Evolutionary conservation across 163 green algal genomes (phyloP).

Genomic region (Trebouxia gelatinosa): DNA sequence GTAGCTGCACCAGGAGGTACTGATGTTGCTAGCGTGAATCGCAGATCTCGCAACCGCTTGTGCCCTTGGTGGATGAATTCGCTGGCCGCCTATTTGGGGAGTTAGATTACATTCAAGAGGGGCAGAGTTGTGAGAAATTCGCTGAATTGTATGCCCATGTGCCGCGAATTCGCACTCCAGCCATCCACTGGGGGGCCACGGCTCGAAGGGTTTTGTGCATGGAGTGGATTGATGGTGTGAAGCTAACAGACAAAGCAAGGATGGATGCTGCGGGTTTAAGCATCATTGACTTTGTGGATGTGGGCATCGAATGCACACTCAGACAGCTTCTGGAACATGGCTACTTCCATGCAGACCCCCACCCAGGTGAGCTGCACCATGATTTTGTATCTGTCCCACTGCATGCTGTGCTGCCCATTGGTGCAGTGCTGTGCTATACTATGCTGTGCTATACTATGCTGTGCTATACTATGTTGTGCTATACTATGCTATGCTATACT

Average conservation of each 20-base stretch:
- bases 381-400: too few species aligned
- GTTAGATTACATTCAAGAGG: conserved; percentile 93
- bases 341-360: conserved; percentile 93
- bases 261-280: conserved; percentile 62
- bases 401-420: too few species aligned
- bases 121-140: conserved; percentile 83
- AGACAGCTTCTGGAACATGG: conserved; percentile 90
- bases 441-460: too few species aligned
- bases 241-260: conserved; percentile 82
- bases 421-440: too few species aligned
- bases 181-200: conserved; percentile 7
- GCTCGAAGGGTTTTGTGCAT: conserved; percentile 79
- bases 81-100: conserved; percentile 87
- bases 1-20: too few species aligned
- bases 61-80: conserved; percentile 94
- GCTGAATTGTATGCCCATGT: conserved; percentile 72
- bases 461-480: too few species aligned
- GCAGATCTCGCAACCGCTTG: conserved; percentile 48
- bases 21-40: not conserved
- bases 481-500: too few species aligned
- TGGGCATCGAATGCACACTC: conserved; percentile 95
- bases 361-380: conserved; percentile 52
- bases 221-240: conserved; percentile 95
- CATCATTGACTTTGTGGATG: conserved; percentile 88
- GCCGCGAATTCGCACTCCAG: conserved; percentile 78